phyloP scores from a whole-genome alignment of 352 stramenopile species.

The Phytopythium helicoides region DNA sequence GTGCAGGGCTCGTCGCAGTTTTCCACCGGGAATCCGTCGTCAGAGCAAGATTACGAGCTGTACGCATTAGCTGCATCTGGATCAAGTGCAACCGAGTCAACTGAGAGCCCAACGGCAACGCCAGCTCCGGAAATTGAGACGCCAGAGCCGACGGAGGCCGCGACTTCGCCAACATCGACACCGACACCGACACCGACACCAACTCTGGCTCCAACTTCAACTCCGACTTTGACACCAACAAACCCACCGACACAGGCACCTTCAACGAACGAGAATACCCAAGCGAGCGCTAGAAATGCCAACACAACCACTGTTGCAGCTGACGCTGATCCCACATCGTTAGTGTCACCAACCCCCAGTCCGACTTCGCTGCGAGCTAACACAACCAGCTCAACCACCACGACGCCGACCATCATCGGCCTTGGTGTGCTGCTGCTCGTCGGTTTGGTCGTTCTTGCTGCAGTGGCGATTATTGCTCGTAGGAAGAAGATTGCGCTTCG shows the following conservation, averaged over 20 bases:
- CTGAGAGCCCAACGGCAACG: slow-evolving; percentile 5
- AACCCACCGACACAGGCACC: slow-evolving; percentile 8
- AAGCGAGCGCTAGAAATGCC: background rate
- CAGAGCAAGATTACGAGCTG: slow-evolving; percentile 1
- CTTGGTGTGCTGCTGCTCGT: slow-evolving; percentile 1
- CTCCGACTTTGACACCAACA: slow-evolving; percentile 8
- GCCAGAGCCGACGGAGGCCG: background rate
- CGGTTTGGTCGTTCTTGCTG: background rate
- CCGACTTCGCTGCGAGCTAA: background rate
- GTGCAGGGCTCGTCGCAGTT: slow-evolving; percentile 52
- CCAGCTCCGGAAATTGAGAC: slow-evolving; percentile 1
- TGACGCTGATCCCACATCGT: background rate
- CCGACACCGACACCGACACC: background rate
- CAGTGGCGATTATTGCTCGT: background rate
- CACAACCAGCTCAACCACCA: background rate
- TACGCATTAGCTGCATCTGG: slow-evolving; percentile 3
- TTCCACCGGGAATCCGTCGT: slow-evolving; percentile 2
- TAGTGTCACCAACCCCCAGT: background rate
- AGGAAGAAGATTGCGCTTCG: slow-evolving; percentile 2
- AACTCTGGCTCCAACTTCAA: slow-evolving; percentile 9
- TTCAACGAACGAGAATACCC: slow-evolving; percentile 3
- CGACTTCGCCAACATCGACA: background rate
- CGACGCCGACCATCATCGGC: slow-evolving; percentile 1
- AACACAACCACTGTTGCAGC: background rate
- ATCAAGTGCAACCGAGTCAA: background rate